A percentile compares a stretch with the other conserved stretches of the same genome.
Evolutionary conservation across 129 eudicot species (phyloP).

Genomic region (Helianthus annuus): DNA sequence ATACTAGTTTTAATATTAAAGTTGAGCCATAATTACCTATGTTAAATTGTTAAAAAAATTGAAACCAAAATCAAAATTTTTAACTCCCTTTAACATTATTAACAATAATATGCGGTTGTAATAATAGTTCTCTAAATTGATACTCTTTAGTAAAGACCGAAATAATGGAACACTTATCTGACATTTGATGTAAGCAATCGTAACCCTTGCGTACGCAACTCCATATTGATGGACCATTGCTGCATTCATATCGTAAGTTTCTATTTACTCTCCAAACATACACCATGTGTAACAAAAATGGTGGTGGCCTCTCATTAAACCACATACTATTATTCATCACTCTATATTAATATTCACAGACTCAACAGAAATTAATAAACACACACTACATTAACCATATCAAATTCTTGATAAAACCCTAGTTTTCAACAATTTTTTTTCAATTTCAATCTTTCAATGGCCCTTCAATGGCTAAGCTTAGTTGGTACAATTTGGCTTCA

Average conservation of each 20-base stretch:
- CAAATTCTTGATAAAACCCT: slow-evolving; percentile 23
- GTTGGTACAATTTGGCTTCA: slow-evolving; percentile 84
- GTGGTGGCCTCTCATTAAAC: slow-evolving; percentile 37
- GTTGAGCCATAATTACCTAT: too few relatives aligned
- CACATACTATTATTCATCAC: slow-evolving; percentile 26
- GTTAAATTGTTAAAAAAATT: too few relatives aligned
- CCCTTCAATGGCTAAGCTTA: slow-evolving; percentile 78
- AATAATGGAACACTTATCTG: background rate
- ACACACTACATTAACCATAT: slow-evolving; percentile 8
- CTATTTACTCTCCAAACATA: slow-evolving; percentile 31
- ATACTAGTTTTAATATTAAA: too few relatives aligned
- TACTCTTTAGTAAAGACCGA: too few relatives aligned
- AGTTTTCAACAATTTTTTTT: slow-evolving; percentile 16
- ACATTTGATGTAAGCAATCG: slow-evolving; percentile 19
- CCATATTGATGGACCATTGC: slow-evolving; percentile 14
- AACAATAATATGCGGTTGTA: too few relatives aligned
- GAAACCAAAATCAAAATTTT: too few relatives aligned
- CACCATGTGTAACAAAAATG: slow-evolving; percentile 34
- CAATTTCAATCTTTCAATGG: slow-evolving; percentile 28
- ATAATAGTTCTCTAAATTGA: too few relatives aligned
- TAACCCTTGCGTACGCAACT: slow-evolving; percentile 35
- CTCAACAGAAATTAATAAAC: background rate
- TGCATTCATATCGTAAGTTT: slow-evolving; percentile 28
- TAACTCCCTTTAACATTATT: too few relatives aligned
- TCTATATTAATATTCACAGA: slow-evolving; percentile 13